phyloP scores from a whole-genome alignment of 2,329 filamentous ascomycete genomes.

The Trichoderma citrinoviride region DNA sequence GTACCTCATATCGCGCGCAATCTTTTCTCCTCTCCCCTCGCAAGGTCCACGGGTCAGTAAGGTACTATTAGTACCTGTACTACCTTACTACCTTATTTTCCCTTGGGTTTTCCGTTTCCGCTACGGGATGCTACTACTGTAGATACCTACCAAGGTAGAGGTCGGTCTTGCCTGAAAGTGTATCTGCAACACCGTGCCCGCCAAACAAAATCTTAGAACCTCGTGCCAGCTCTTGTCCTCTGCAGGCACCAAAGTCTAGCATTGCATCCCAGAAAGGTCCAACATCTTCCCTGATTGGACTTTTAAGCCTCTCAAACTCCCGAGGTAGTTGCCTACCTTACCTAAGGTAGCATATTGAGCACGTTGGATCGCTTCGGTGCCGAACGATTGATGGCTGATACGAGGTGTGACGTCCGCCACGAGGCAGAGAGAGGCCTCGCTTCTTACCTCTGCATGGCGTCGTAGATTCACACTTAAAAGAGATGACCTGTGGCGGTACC shows the following conservation, averaged over 20 bases:
- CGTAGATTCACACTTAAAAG: not conserved
- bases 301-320: too few species aligned
- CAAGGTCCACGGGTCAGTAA: too few species aligned
- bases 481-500: not conserved
- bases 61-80: too few species aligned
- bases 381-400: not conserved
- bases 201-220: too few species aligned
- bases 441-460: not conserved
- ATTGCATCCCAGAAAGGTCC: too few species aligned
- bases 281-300: not conserved
- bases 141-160: too few species aligned
- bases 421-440: not conserved
- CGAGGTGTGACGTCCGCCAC: slow-evolving; percentile 1
- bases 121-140: not conserved
- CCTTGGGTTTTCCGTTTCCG: not conserved
- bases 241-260: too few species aligned
- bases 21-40: not conserved
- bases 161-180: too few species aligned
- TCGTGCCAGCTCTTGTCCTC: too few species aligned
- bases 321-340: too few species aligned
- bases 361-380: not conserved
- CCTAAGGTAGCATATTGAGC: too few species aligned
- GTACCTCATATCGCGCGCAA: not conserved
- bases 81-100: not conserved
- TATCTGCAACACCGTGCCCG: too few species aligned